These are phyloP conservation scores for Arthrinium puccinioides DNA, from an alignment of 2,329 filamentous ascomycete genomes.

Conservation along the genomic window DNA sequence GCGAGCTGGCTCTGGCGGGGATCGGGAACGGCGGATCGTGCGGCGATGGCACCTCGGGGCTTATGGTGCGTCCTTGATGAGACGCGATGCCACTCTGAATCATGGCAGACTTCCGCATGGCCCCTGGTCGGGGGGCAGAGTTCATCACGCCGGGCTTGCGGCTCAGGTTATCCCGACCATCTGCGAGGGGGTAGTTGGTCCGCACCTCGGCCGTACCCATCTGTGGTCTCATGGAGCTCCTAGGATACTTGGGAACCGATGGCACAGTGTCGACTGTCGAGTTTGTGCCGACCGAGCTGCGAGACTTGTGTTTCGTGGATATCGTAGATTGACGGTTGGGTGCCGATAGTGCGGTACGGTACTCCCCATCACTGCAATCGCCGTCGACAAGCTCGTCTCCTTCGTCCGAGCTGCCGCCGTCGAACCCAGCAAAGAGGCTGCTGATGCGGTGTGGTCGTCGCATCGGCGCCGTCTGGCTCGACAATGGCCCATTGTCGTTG, in stretches of 20 bases:
- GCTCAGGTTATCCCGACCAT: constrained; percentile 16
- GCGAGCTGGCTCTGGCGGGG: constrained; percentile 79
- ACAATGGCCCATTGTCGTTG: constrained; percentile 72
- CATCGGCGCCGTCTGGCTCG: constrained; percentile 50
- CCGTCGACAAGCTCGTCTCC: constrained; percentile 53
- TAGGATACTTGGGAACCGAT: constrained; percentile 14
- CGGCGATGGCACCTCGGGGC: constrained; percentile 55
- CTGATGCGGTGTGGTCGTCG: constrained; percentile 69
- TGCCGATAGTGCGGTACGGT: constrained; percentile 57
- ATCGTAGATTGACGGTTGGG: constrained; percentile 42
- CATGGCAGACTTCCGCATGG: constrained; percentile 69
- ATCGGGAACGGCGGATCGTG: constrained; percentile 82
- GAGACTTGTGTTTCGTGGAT: constrained; percentile 30
- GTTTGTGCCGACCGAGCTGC: constrained; percentile 29
- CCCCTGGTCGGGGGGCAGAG: constrained; percentile 33
- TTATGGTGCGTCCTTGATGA: constrained; percentile 57
- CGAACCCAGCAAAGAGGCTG: constrained; percentile 82
- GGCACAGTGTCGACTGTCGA: constrained; percentile 34
- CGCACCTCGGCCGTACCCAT: constrained; percentile 33
- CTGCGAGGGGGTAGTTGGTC: constrained; percentile 33
- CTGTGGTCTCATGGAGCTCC: constrained; percentile 25
- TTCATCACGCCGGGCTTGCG: constrained; percentile 28
- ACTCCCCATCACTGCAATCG: constrained; percentile 61
- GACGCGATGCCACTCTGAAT: constrained; percentile 71
- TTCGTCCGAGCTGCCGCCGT: constrained; percentile 62